These are phyloP conservation scores for Colletotrichum filicis DNA, from an alignment of 2,329 filamentous ascomycete species.

Conservation along the genomic window DNA sequence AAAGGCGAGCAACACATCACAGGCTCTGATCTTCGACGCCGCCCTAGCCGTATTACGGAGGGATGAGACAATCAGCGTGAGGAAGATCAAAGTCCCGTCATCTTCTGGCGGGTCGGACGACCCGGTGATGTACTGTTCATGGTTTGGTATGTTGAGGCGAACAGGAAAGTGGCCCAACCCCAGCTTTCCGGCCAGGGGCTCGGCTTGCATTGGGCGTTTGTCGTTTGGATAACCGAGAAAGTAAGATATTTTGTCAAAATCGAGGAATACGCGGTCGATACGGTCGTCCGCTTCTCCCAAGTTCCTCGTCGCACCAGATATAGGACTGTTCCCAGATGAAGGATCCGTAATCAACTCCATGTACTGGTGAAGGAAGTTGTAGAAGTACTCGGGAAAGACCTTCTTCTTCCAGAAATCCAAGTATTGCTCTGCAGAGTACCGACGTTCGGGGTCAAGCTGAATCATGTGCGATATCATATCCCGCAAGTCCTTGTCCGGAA, in stretches of 20 bases:
- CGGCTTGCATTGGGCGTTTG: conserved; percentile 41
- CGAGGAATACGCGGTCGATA: conserved; percentile 91
- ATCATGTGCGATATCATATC: conserved; percentile 97
- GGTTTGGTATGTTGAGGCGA: conserved; percentile 86
- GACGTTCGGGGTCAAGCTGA: conserved; percentile 88
- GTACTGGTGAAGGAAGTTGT: conserved; percentile 96
- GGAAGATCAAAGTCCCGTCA: conserved; percentile 91
- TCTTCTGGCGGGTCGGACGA: conserved; percentile 73
- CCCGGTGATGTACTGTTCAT: conserved; percentile 75
- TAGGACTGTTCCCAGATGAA: conserved; percentile 78
- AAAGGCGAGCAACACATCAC: conserved; percentile 92
- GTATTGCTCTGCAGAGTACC: conserved; percentile 94
- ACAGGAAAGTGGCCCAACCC: conserved; percentile 79
- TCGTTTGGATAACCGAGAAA: conserved; percentile 77
- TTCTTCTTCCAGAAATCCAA: conserved; percentile 89
- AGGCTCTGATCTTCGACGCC: conserved; percentile 87
- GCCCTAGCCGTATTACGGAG: conserved; percentile 89
- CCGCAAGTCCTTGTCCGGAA: conserved; percentile 86
- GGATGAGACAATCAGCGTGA: conserved; percentile 89
- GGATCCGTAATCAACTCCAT: conserved; percentile 97
- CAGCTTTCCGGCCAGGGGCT: conserved; percentile 57
- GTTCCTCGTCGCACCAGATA: conserved; percentile 76
- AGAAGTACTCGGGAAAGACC: conserved; percentile 96
- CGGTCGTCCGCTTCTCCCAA: conserved; percentile 90
- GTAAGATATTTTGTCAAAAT: conserved; percentile 98